Evolutionary conservation across 2,329 filamentous ascomycete genomes (phyloP), one percentile per base, ranked within the genome.

Genomic region (Fusarium zealandicum): DNA sequence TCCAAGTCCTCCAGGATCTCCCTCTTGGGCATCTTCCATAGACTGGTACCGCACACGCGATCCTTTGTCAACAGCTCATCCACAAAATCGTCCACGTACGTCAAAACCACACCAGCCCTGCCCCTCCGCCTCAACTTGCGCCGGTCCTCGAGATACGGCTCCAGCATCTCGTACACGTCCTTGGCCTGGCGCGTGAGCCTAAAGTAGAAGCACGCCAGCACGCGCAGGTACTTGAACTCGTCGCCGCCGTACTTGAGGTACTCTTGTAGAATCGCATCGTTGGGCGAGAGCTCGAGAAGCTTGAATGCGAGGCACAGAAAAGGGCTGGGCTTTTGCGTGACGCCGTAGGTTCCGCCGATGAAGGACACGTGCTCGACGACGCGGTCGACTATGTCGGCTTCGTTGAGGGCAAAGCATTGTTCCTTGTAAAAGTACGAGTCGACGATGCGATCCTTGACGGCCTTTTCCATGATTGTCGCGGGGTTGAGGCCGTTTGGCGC

Each of bases 401-500:
- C 86, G 78, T 98, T 99, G 62, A 99, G 82, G 35, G 90, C 95
- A 76, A 98, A 99, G 73, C 95, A 97, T 78, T 97, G 93, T 76
- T 98, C 95, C 75, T 97, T 97, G 90, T 92, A 99, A 79, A 96
- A 99, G 77, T 96, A 96, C 46, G 87, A 91, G 70, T 96, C 92
- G 65, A 93, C 87, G 74, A 99, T 97, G 71, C 95, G 92, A 76
- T 99, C 95, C 70, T 90, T 90, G 63, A 97, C 92, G 33, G 92
- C 90, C 74, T 96, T 96, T 75, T 98, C 93, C 82, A 98, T 90
- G 55, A 98, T 90, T 5, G 90, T 93, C n/a, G 92, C 90, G 1
- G 93, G 93, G 77, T 97, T 97, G 69, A 96, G 89, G 56, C 92
- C 92, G 72, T 93, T 88, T 54, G 85, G 92, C 59, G 95, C 88